Percentiles rank a stretch among this genome's conserved stretches.
Evolutionary conservation across 495 filamentous ascomycete species (phyloP).

Genomic region (Penicillium paradoxum): DNA sequence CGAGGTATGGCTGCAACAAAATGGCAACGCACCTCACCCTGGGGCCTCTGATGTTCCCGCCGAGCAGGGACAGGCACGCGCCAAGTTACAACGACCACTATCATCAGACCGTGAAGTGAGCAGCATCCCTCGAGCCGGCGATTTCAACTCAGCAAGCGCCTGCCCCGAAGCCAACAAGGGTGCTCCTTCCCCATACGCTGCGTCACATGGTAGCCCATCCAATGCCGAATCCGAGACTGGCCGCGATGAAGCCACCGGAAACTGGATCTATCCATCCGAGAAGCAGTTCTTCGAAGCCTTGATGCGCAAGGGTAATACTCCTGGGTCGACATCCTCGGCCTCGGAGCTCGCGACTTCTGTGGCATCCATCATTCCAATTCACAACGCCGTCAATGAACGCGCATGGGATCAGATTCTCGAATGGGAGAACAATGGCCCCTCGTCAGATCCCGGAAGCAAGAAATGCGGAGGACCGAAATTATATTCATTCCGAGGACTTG

Average conservation of each 20-base stretch:
- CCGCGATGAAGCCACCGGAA: constrained; percentile 58
- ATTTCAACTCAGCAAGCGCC: constrained; percentile 27
- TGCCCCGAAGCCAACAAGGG: constrained; percentile 26
- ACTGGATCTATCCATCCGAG: constrained; percentile 97
- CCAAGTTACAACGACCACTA: constrained; percentile 41
- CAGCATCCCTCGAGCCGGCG: constrained; percentile 67
- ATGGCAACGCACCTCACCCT: constrained; percentile 30
- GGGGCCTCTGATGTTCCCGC: constrained; percentile 24
- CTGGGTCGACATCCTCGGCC: constrained; percentile 34
- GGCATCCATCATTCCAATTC: constrained; percentile 88
- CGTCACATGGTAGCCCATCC: constrained; percentile 48
- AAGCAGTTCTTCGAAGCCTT: constrained; percentile 94
- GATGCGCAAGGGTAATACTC: constrained; percentile 66
- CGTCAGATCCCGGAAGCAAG: constrained; percentile 49
- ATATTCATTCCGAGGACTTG: constrained; percentile 72
- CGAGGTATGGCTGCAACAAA: constrained; percentile 69
- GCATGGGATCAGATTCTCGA: constrained; percentile 77
- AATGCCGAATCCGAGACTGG: constrained; percentile 72
- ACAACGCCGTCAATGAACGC: constrained; percentile 93
- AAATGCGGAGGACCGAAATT: constrained; percentile 76
- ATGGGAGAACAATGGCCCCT: constrained; percentile 68
- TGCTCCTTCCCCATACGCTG: constrained; percentile 27
- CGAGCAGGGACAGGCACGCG: constrained; percentile 27
- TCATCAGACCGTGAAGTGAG: constrained; percentile 69
- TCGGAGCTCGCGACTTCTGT: constrained; percentile 62